Percentiles rank a stretch among this genome's conserved stretches.
Evolutionary conservation across 106 monocot species (phyloP).

Genomic region (Posidonia australis): DNA sequence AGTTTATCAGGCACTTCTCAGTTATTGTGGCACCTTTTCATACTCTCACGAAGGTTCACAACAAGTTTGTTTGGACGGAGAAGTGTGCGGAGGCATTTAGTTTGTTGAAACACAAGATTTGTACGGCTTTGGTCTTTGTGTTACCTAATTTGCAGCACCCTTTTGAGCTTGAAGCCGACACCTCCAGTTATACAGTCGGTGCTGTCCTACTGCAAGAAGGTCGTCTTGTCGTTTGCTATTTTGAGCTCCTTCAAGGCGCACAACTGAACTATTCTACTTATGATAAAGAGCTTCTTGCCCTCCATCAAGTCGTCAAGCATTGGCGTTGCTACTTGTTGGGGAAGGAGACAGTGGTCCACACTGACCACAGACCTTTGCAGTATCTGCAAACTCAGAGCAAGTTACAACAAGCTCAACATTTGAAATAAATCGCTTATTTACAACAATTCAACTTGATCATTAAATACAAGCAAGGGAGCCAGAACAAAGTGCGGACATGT

Average conservation of each 20-base stretch:
- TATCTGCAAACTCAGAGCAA: too few relatives aligned
- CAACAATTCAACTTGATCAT: conserved; percentile 4
- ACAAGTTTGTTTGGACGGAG: background rate
- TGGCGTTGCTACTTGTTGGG: conserved; percentile 4
- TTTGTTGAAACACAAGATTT: background rate
- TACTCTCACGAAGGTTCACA: background rate
- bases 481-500: conserved; percentile 5
- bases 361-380: conserved; percentile 1
- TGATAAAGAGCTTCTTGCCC: conserved; percentile 7
- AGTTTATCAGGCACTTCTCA: background rate
- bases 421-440: conserved; percentile 8
- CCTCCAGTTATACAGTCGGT: background rate
- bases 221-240: background rate
- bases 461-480: too few relatives aligned
- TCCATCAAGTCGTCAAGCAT: too few relatives aligned
- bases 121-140: background rate
- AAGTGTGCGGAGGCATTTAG: background rate
- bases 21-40: background rate
- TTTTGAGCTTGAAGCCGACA: background rate
- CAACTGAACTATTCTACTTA: background rate
- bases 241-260: background rate
- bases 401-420: conserved; percentile 1
- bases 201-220: background rate
- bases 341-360: background rate
- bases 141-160: background rate